Evolutionary conservation across 495 filamentous ascomycete genomes (phyloP).

Genomic region (Diplogelasinospora grovesii): DNA sequence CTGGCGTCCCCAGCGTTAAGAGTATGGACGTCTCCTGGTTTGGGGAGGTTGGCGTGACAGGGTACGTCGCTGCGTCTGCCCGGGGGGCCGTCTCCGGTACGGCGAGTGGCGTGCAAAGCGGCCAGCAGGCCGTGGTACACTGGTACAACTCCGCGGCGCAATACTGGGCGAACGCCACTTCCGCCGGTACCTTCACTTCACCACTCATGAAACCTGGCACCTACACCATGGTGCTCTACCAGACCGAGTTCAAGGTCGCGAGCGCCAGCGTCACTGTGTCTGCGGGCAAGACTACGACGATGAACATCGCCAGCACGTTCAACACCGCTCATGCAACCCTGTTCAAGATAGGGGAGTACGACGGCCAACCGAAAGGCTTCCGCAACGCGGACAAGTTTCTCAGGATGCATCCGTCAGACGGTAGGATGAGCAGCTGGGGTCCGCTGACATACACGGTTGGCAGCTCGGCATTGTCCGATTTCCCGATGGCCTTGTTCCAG

Average conservation of each 20-base stretch:
- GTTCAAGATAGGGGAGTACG: conserved; percentile 58
- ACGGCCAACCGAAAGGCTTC: conserved; percentile 60
- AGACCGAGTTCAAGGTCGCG: conserved; percentile 54
- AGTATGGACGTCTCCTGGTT: conserved; percentile 53
- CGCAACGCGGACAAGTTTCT: conserved; percentile 58
- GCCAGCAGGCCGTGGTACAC: conserved; percentile 52
- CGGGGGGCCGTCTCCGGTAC: conserved; percentile 56
- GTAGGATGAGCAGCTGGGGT: conserved; percentile 53
- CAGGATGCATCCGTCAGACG: conserved; percentile 60
- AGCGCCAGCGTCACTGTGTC: conserved; percentile 46
- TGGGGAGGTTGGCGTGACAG: conserved; percentile 47
- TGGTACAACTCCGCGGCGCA: conserved; percentile 59
- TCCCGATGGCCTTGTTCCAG: conserved; percentile 64
- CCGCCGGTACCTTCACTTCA: conserved; percentile 51
- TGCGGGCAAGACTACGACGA: conserved; percentile 45
- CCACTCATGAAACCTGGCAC: conserved; percentile 62
- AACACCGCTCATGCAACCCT: conserved; percentile 38
- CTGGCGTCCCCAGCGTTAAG: conserved; percentile 44
- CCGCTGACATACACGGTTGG: conserved; percentile 55
- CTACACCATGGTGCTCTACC: conserved; percentile 62
- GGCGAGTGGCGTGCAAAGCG: conserved; percentile 42
- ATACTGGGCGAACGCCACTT: conserved; percentile 54
- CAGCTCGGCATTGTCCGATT: conserved; percentile 39
- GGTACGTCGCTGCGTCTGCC: conserved; percentile 46
- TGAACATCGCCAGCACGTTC: conserved; percentile 46